Evolutionary conservation across 2,329 filamentous ascomycete species (phyloP).

Genomic region (Thielaviopsis ethacetica): DNA sequence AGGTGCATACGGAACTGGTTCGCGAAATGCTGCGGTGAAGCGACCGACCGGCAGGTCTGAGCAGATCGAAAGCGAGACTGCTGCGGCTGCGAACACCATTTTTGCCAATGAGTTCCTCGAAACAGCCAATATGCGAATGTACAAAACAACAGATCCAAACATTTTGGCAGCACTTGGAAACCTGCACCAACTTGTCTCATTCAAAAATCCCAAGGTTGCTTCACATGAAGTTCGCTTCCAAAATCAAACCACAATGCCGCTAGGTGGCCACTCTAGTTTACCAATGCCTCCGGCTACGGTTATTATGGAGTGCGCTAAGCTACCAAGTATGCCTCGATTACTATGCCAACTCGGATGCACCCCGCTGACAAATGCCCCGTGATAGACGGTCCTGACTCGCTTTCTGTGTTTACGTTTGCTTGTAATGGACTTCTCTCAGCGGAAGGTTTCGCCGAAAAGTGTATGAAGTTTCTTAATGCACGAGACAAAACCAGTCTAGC

Average conservation of each 20-base stretch:
- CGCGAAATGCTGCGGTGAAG: constrained; percentile 7
- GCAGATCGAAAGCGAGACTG: constrained; percentile 29
- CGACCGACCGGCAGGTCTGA: neutral
- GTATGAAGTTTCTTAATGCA: neutral
- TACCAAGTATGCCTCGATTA: neutral
- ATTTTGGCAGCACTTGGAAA: constrained; percentile 36
- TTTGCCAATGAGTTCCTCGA: constrained; percentile 39
- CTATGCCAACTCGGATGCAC: neutral
- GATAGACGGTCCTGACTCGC: neutral
- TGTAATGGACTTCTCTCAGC: neutral
- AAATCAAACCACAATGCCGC: constrained; percentile 28
- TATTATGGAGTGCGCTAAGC: constrained; percentile 1
- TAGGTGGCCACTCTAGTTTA: constrained; percentile 32
- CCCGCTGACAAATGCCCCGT: neutral
- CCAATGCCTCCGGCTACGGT: constrained; percentile 29
- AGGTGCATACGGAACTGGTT: constrained; percentile 23
- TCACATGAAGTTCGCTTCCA: constrained; percentile 28
- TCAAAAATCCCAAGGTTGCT: constrained; percentile 28
- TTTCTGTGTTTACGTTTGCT: neutral
- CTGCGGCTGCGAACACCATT: constrained; percentile 32
- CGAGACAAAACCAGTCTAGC: constrained; percentile 31
- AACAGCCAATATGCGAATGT: constrained; percentile 31
- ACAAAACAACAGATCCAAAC: constrained; percentile 29
- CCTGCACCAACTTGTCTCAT: constrained; percentile 34
- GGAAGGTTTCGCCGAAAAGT: neutral